Percentiles rank a stretch among this genome's conserved stretches.
Evolutionary conservation across 371 early-diverging fungal species (phyloP).

Genomic region (Globomyces sp.): DNA sequence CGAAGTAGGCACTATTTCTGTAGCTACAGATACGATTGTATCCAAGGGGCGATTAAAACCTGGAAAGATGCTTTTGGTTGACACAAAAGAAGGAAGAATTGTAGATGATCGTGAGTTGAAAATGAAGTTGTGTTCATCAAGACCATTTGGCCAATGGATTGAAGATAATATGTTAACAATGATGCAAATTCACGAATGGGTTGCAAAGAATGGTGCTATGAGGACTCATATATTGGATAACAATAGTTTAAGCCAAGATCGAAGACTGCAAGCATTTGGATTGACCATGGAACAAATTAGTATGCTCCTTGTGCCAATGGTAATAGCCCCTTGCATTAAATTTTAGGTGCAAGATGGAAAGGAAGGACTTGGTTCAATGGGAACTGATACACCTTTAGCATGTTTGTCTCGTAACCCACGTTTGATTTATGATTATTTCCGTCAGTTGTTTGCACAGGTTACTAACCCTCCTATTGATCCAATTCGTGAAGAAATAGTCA

Average conservation of each 20-base stretch:
- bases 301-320: conserved; percentile 85
- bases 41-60: conserved; percentile 94
- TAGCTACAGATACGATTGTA: conserved; percentile 77
- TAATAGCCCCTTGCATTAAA: conserved; percentile 20
- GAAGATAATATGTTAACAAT: conserved; percentile 72
- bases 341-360: conserved; percentile 69
- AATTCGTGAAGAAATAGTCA: conserved; percentile 96
- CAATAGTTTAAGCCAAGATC: conserved; percentile 59
- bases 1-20: conserved; percentile 88
- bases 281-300: conserved; percentile 92
- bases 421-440: conserved; percentile 92
- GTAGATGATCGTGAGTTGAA: conserved; percentile 91
- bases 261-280: conserved; percentile 83
- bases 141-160: conserved; percentile 83
- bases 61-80: conserved; percentile 95
- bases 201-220: conserved; percentile 20
- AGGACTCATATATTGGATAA: conserved; percentile 30
- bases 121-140: conserved; percentile 62
- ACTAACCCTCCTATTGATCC: conserved; percentile 97
- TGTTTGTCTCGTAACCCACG: conserved; percentile 87
- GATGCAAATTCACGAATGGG: conserved; percentile 51
- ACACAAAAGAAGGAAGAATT: conserved; percentile 86
- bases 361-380: conserved; percentile 97
- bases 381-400: conserved; percentile 92
- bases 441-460: conserved; percentile 96